Percentiles rank a stretch among this genome's conserved stretches.
These are phyloP conservation scores for Houttuynia cordata DNA, from an alignment of 164 flowering plant genomes.

Conservation along the genomic window DNA sequence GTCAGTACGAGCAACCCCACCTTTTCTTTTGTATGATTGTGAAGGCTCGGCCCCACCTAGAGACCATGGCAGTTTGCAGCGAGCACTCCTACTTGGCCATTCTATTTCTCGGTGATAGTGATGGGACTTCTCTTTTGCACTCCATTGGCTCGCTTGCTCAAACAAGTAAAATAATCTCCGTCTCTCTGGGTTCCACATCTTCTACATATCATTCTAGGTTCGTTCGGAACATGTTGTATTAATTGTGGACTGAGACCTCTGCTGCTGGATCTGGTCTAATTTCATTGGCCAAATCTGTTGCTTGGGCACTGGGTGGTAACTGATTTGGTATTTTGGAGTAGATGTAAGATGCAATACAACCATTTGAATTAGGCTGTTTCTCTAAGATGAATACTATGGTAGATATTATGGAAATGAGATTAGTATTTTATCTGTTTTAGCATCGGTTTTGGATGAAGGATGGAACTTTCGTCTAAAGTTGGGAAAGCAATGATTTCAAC, in stretches of 20 bases:
- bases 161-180: neutral
- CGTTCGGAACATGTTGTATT: neutral
- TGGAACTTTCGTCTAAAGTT: too few species aligned
- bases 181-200: neutral
- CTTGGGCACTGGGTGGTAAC: too few species aligned
- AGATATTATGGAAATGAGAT: too few species aligned
- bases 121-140: neutral
- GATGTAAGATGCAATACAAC: too few species aligned
- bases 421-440: too few species aligned
- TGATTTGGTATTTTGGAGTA: too few species aligned
- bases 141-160: neutral
- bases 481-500: too few species aligned
- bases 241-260: neutral
- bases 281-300: neutral
- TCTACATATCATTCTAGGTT: neutral
- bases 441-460: too few species aligned
- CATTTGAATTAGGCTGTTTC: too few species aligned
- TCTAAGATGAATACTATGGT: too few species aligned
- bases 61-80: neutral
- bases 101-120: neutral
- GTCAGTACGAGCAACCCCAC: neutral
- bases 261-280: neutral
- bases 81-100: neutral
- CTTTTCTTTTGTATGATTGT: neutral
- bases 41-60: neutral